Base-by-base conservation (phyloP, 495 filamentous ascomycete genomes). In the Podospora pseudocomata region DNA sequence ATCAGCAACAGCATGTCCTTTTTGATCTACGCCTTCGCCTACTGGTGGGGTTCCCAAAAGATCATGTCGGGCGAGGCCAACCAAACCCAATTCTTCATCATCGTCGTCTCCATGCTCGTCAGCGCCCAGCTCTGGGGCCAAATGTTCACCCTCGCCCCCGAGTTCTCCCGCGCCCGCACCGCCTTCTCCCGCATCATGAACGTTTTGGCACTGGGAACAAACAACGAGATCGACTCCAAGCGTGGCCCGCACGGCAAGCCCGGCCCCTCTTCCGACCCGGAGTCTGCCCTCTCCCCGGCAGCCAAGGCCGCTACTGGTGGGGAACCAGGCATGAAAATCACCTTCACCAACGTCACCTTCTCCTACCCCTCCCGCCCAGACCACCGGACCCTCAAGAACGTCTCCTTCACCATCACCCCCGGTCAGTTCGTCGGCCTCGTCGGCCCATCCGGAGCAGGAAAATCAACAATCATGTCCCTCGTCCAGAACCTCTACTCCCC, bases 41-140 rank as follows among this genome's bases (percentile, higher is more conserved):
- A 76, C 66, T 78, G 91, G 92, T 55, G 93, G 73, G 93, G 93
- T 55, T 92, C 91, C 20, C 88, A 84, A 19, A 84, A 93, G 39
- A 88, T 96, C 57, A 85, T 84, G 4, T 80, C 82, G 6, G 73
- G 78, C 28, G 87, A 96, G 73, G 91, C 90, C 68, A 74, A 80
- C 53, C 83, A 90, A 68, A 87, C 90, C 68, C 87, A 90, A 64
- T 96, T 95, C 81, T 94, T 96, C 78, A 81, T 96, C 67, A 90
- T 89, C 73, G 94, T 93, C 77, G 81, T 85, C n/a, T 72, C 71
- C 26, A 61, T 80, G 63, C 74, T 80, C 11, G 74, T 74, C 27
- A 73, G 73, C 19, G 74, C 77, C 1, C 72, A 74, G 61, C 69
- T 77, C 5, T 77, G 75, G 68, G 76, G 78, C 16, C 68, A 73